Evolutionary conservation across 371 early-diverging fungal species (phyloP).

Genomic region (Basidiobolus heterosporus): DNA sequence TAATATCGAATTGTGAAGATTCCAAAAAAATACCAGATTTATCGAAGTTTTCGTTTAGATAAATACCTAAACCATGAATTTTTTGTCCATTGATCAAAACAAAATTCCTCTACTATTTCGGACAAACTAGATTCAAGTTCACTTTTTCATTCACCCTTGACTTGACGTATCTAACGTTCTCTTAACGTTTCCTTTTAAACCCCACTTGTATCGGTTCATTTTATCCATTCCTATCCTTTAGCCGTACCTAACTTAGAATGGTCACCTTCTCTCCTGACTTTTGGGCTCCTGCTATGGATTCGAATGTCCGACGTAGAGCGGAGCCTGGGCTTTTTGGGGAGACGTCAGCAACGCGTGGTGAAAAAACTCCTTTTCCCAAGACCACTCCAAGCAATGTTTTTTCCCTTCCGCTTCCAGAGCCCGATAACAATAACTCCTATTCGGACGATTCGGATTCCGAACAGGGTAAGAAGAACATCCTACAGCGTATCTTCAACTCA

Average conservation of each 20-base stretch:
- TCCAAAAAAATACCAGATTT: too few relatives aligned
- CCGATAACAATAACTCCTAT: not conserved
- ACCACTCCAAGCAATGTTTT: not conserved
- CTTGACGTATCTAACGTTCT: too few relatives aligned
- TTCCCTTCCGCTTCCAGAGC: not conserved
- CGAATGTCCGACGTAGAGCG: constrained; percentile 19
- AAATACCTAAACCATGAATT: too few relatives aligned
- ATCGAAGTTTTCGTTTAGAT: too few relatives aligned
- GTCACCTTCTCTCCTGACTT: constrained; percentile 26
- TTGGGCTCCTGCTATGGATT: constrained; percentile 25
- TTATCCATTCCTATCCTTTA: too few relatives aligned
- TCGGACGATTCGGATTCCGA: not conserved
- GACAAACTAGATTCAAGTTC: too few relatives aligned
- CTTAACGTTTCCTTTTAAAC: too few relatives aligned
- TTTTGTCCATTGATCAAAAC: too few relatives aligned
- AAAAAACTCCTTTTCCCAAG: not conserved
- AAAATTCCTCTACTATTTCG: too few relatives aligned
- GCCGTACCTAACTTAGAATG: constrained; percentile 5
- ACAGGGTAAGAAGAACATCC: not conserved
- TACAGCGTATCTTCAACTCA: not conserved
- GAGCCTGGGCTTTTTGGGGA: not conserved
- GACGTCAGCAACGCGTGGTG: not conserved
- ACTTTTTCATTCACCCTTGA: too few relatives aligned
- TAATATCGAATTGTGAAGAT: too few relatives aligned
- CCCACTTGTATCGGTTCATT: too few relatives aligned